phyloP scores from a whole-genome alignment of 2,329 filamentous ascomycete genomes.

The Calonectria honghensis region DNA sequence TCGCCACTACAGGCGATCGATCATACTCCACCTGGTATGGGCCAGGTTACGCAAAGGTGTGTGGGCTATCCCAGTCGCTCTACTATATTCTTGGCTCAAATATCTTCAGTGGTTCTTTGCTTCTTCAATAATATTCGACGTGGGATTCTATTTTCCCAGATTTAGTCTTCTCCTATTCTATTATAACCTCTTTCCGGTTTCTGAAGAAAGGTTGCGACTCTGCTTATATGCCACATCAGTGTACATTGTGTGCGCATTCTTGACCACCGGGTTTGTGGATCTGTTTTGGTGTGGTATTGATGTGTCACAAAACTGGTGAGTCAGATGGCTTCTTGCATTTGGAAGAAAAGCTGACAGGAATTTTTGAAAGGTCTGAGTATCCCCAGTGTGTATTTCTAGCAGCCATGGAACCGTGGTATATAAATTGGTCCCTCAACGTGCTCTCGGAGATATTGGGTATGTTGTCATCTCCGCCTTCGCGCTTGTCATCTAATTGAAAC shows the following conservation, averaged over 20 bases:
- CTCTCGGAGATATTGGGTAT: slow-evolving; percentile 16
- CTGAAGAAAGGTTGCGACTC: not conserved
- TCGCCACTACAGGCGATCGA: not conserved
- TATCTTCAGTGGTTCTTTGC: not conserved
- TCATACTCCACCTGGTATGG: not conserved
- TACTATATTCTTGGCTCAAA: not conserved
- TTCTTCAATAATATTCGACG: slow-evolving; percentile 7
- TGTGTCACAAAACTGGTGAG: slow-evolving; percentile 5
- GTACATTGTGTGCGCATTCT: slow-evolving; percentile 5
- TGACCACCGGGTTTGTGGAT: not conserved
- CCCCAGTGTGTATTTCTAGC: not conserved
- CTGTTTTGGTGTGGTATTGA: slow-evolving; percentile 20
- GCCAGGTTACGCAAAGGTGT: not conserved
- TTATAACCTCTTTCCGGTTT: slow-evolving; percentile 15
- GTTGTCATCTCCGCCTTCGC: not conserved
- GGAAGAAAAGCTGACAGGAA: not conserved
- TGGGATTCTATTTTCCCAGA: slow-evolving; percentile 19
- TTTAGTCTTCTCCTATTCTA: slow-evolving; percentile 11
- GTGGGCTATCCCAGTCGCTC: not conserved
- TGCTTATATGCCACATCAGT: not conserved
- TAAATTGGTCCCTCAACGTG: slow-evolving; percentile 10
- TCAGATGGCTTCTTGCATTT: not conserved
- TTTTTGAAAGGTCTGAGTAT: not conserved
- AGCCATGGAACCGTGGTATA: not conserved
- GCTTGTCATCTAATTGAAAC: not conserved